Conservation (phyloP, 148 eudicot species). For the Polygonum maritimum region DNA sequence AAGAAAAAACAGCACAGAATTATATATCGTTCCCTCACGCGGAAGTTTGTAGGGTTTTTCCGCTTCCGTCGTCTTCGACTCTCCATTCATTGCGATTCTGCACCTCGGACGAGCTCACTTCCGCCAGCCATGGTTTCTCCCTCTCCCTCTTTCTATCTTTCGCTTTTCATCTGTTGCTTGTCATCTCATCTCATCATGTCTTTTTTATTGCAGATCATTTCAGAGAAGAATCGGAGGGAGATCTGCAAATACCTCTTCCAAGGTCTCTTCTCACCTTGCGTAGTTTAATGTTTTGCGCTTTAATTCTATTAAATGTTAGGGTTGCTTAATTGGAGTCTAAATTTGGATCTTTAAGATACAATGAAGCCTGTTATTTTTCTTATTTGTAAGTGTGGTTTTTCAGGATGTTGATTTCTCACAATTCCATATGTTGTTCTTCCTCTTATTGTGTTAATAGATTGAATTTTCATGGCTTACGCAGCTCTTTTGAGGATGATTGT, state of each 20-base stretch:
- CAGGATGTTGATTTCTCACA: not conserved
- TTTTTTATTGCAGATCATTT: conserved; percentile 40
- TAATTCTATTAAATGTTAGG: not conserved
- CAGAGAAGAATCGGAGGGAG: conserved; percentile 84
- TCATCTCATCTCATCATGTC: not conserved
- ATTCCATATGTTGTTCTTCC: not conserved
- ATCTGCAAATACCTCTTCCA: conserved; percentile 82
- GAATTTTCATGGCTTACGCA: not conserved
- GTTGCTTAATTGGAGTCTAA: not conserved
- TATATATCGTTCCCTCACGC: not conserved
- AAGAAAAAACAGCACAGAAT: too few species aligned
- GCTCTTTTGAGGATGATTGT: not conserved
- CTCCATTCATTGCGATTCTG: not conserved
- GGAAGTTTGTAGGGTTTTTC: not conserved
- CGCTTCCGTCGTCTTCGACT: not conserved
- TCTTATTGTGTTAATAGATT: not conserved
- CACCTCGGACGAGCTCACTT: not conserved
- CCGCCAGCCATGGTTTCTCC: not conserved
- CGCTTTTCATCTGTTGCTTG: not conserved
- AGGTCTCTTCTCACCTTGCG: conserved; percentile 26
- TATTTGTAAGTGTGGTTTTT: too few species aligned
- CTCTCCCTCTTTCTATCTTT: not conserved
- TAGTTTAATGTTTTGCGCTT: not conserved
- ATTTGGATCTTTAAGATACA: not conserved
- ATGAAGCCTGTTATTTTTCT: not conserved